Evolutionary conservation across 257 asterid species (phyloP).

Genomic region (Salvia splendens): DNA sequence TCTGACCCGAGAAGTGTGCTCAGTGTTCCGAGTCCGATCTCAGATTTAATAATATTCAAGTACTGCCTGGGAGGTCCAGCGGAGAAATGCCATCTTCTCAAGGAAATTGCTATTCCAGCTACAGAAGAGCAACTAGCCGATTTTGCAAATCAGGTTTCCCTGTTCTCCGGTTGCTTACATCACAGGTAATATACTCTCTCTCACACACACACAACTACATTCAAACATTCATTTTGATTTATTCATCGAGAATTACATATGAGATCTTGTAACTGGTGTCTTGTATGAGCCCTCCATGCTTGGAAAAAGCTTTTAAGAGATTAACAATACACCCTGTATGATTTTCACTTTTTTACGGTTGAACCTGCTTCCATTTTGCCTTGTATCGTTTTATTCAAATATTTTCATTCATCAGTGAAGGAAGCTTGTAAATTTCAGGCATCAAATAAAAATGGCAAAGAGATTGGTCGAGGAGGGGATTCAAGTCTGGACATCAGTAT

Average conservation of each 20-base stretch:
- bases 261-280: too few species aligned
- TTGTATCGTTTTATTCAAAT: too few species aligned
- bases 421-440: conserved; percentile 48
- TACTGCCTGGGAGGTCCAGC: conserved; percentile 76
- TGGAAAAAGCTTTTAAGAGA: too few species aligned
- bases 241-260: too few species aligned
- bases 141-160: conserved; percentile 71
- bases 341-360: too few species aligned
- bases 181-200: conserved; percentile 55
- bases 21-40: conserved; percentile 43
- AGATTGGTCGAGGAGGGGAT: conserved; percentile 74
- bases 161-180: conserved; percentile 84
- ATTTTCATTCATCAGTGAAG: conserved; percentile 22
- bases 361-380: too few species aligned
- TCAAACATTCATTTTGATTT: too few species aligned
- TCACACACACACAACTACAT: neutral
- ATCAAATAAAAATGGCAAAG: conserved; percentile 72
- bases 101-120: conserved; percentile 68
- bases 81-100: conserved; percentile 76
- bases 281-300: too few species aligned
- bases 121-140: conserved; percentile 57
- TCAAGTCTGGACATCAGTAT: conserved; percentile 64
- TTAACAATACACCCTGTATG: too few species aligned
- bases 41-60: conserved; percentile 75
- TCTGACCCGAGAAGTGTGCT: conserved; percentile 45